Conservation (phyloP, 164 flowering plant genomes). For the Santalum album region DNA sequence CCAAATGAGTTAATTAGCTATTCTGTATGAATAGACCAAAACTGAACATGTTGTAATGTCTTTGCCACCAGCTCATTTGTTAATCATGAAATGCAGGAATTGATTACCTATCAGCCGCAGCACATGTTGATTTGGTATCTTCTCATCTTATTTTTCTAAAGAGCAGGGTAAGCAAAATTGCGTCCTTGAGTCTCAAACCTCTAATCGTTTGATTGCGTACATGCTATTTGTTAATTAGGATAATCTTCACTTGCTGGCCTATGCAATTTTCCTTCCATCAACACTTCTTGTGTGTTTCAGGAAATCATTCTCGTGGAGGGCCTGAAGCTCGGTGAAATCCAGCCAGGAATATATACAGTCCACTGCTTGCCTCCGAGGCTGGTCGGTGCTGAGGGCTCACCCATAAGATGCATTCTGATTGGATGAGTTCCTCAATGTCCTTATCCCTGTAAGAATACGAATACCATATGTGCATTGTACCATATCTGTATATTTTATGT, state of each 20-base stretch:
- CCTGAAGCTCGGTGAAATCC: constrained; percentile 58
- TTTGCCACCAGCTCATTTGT: too few relatives aligned
- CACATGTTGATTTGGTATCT: constrained; percentile 63
- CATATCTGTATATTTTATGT: too few relatives aligned
- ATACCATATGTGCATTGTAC: too few relatives aligned
- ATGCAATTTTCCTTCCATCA: too few relatives aligned
- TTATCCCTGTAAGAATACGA: constrained; percentile 5
- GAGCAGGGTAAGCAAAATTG: constrained; percentile 47
- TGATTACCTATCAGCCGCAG: constrained; percentile 92
- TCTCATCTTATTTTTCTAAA: constrained; percentile 65
- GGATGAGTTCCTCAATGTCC: too few relatives aligned
- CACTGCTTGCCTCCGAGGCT: constrained; percentile 76
- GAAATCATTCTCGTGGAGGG: constrained; percentile 61
- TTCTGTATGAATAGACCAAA: too few relatives aligned
- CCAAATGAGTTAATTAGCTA: too few relatives aligned
- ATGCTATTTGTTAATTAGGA: too few relatives aligned
- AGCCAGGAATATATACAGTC: constrained; percentile 51
- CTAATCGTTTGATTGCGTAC: too few relatives aligned
- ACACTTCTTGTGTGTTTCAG: constrained; percentile 29
- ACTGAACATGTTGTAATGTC: too few relatives aligned
- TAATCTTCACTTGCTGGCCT: too few relatives aligned
- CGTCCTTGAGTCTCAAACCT: too few relatives aligned
- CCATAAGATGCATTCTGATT: constrained; percentile 64
- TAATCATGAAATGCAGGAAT: constrained; percentile 45
- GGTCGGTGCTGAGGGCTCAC: constrained; percentile 76